Base-by-base conservation (phyloP, 306 rosid species). In the Dryas alaskensis region DNA sequence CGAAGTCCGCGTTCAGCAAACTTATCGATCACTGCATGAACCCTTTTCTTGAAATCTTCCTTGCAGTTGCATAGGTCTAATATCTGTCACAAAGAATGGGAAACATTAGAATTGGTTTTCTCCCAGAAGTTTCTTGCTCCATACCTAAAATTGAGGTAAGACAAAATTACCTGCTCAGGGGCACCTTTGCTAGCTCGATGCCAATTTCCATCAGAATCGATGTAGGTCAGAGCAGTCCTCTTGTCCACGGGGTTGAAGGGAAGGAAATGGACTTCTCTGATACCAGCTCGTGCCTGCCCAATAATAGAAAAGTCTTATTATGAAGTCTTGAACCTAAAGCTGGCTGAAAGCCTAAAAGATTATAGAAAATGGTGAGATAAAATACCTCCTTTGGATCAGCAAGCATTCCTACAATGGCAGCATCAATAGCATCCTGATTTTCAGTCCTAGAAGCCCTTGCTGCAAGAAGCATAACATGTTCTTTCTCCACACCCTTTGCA, bases 201-300 rank as follows among this genome's bases (percentile, higher is more conserved):
- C 99, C 99, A 95, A 19, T 10, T 88, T 69, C 95, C 99, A 82
- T 87, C 85, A 11, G 88, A 79, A 77, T 95, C 99, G 22, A 95
- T 90, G 85, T 92, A 95, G 62, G 99, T 95, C 31, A 95, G 82
- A 84, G 99, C 99, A 43, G 99, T 95, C 85, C 99, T 92, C 86
- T 95, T 95, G 74, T 92, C 99, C 5, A 95, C 99, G 2, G 99
- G 99, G 81, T 95, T 95, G 89, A 95, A 95, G 5, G 99, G 99
- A 58, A 95, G 77, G 79, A 95, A 95, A 84, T 95, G 99, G 73
- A 95, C 80, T 86, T 95, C 99, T 79, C 90, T 92, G 57, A 86
- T 50, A 79, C 97, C 98, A 82, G 96, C 98, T 70, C 99, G 85
- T 40, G 99, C 99, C 99, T 94, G 86, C 52, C 37, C 69, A 81